phyloP scores from a whole-genome alignment of 352 stramenopile species.

The Pythium sp. region DNA sequence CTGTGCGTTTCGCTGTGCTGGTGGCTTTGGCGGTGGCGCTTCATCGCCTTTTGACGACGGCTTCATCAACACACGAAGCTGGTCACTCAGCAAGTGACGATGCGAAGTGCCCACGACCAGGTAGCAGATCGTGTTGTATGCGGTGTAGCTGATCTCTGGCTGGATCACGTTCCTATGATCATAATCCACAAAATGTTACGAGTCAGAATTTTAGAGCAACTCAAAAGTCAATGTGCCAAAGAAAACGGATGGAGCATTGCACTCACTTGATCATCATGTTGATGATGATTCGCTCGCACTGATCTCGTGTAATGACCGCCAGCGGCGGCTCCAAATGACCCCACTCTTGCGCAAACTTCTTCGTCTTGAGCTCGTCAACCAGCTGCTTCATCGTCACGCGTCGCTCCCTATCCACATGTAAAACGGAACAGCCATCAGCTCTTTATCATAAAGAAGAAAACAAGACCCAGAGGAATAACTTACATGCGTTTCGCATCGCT shows the following conservation, averaged over 20 bases:
- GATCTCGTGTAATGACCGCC: constrained; percentile 26
- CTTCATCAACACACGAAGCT: constrained; percentile 21
- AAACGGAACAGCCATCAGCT: not conserved
- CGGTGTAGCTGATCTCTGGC: constrained; percentile 73
- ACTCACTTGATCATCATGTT: constrained; percentile 35
- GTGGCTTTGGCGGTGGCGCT: not conserved
- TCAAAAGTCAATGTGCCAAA: not conserved
- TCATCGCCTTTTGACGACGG: constrained; percentile 13
- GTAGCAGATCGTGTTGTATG: constrained; percentile 78
- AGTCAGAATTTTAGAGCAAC: not conserved
- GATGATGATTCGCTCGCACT: constrained; percentile 53
- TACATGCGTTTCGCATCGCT: constrained; percentile 48
- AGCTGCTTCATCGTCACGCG: constrained; percentile 68
- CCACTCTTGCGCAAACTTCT: constrained; percentile 41
- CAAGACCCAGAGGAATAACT: not conserved
- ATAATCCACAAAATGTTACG: not conserved
- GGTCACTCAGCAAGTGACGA: constrained; percentile 21
- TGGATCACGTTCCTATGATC: constrained; percentile 43
- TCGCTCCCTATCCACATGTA: constrained; percentile 35
- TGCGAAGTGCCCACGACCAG: constrained; percentile 42
- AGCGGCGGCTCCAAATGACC: constrained; percentile 36
- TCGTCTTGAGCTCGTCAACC: constrained; percentile 62
- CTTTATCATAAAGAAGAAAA: not conserved
- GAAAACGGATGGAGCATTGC: not conserved
- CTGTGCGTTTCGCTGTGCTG: not conserved